Conservation (phyloP, 2,329 filamentous ascomycete species). For the Fusarium sp. region DNA sequence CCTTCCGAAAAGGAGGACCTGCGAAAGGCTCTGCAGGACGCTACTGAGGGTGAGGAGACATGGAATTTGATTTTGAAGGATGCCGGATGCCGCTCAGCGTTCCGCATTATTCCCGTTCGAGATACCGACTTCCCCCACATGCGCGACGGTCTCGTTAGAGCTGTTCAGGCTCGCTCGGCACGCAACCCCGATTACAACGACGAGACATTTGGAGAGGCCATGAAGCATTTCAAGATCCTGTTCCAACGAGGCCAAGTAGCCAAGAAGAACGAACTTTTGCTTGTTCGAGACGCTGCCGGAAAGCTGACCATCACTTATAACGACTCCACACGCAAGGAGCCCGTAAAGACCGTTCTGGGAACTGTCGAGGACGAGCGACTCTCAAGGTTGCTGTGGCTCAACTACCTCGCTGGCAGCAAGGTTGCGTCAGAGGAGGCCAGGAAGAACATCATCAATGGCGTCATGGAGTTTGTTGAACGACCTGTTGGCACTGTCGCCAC, state of each 20-base stretch:
- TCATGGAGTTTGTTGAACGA: slow-evolving; percentile 87
- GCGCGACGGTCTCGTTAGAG: slow-evolving; percentile 89
- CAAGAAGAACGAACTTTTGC: slow-evolving; percentile 81
- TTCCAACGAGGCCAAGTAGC: slow-evolving; percentile 85
- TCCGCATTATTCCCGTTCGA: slow-evolving; percentile 88
- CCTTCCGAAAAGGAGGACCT: slow-evolving; percentile 82
- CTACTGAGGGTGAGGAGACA: slow-evolving; percentile 73
- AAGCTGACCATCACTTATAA: slow-evolving; percentile 76
- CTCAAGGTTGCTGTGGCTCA: slow-evolving; percentile 85
- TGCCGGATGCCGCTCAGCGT: slow-evolving; percentile 76
- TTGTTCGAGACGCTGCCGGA: slow-evolving; percentile 76
- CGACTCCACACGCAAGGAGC: slow-evolving; percentile 64
- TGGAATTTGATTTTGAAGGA: slow-evolving; percentile 79
- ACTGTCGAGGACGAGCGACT: slow-evolving; percentile 82
- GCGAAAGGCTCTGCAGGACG: slow-evolving; percentile 75
- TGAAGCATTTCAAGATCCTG: slow-evolving; percentile 83
- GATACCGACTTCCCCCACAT: slow-evolving; percentile 96
- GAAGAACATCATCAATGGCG: slow-evolving; percentile 84
- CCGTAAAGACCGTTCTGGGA: slow-evolving; percentile 70
- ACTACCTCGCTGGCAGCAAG: slow-evolving; percentile 87
- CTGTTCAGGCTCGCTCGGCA: slow-evolving; percentile 79
- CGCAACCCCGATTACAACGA: slow-evolving; percentile 69
- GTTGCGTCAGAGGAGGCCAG: slow-evolving; percentile 88
- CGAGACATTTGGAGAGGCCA: slow-evolving; percentile 79
- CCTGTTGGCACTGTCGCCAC: slow-evolving; percentile 89